These are phyloP conservation scores for Camellia sinensis DNA, from an alignment of 148 eudicot genomes.

Conservation along the genomic window DNA sequence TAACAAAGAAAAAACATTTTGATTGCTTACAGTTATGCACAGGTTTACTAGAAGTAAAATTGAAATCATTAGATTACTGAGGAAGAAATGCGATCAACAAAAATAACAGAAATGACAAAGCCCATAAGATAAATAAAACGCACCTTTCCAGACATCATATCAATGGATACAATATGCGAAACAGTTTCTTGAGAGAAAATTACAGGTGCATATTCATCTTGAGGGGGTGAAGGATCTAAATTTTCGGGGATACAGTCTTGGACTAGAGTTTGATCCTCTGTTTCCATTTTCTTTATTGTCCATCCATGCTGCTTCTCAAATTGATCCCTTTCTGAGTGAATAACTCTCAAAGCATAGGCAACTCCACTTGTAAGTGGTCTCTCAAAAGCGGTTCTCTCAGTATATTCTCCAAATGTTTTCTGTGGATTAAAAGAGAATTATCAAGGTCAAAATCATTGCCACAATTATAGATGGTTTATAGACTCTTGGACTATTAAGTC, in stretches of 20 bases:
- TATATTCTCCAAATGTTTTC: slow-evolving; percentile 86
- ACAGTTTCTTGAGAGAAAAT: slow-evolving; percentile 88
- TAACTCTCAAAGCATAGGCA: slow-evolving; percentile 86
- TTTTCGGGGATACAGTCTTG: slow-evolving; percentile 69
- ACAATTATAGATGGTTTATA: neutral
- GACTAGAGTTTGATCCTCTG: slow-evolving; percentile 73
- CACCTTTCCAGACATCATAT: slow-evolving; percentile 99
- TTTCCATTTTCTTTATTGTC: slow-evolving; percentile 87
- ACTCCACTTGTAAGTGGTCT: slow-evolving; percentile 98
- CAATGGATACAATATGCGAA: slow-evolving; percentile 81
- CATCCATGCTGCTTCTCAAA: slow-evolving; percentile 80
- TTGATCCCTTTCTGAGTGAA: slow-evolving; percentile 64
- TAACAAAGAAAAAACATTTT: neutral
- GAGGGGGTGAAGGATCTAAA: slow-evolving; percentile 73
- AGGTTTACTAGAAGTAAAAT: neutral
- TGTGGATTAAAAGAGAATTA: slow-evolving; percentile 21
- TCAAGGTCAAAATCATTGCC: slow-evolving; percentile 9
- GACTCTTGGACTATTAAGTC: too few relatives aligned
- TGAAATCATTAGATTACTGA: neutral
- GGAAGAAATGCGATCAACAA: neutral
- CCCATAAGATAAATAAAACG: neutral
- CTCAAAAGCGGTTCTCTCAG: slow-evolving; percentile 90
- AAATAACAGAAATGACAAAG: neutral
- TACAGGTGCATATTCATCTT: slow-evolving; percentile 96
- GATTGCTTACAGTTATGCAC: neutral